Evolutionary conservation across 306 rosid species (phyloP), one percentile per base, ranked within the genome.

Genomic region (Lotus japonicus): DNA sequence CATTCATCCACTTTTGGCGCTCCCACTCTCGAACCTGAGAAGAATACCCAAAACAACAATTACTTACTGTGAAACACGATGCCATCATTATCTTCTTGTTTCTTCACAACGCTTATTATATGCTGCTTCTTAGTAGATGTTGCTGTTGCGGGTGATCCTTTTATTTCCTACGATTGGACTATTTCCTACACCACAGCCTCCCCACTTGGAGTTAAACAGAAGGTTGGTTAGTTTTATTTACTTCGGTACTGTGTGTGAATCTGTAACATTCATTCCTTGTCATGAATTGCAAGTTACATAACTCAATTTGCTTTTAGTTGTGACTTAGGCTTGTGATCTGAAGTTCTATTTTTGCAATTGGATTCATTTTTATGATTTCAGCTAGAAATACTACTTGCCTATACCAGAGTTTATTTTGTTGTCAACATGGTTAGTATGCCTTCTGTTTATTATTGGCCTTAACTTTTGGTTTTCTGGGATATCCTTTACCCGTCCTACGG

Each of bases 61-160:
- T 53, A 49, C 15, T 49, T 53, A 49, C 19, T 10, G 17, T 21
- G 31, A 38, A 72, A 12, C 45, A 77, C 43, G 42, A 84, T 84
- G 85, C 66, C 73, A 62, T 66, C 84, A 68, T 56, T 73, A 36
- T 60, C 77, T 53, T 73, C 83, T 41, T 72, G 65, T 39, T 76
- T 82, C 60, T 61, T 77, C 69, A 73, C 68, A 17, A 39, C 60
- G 23, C 75, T 84, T 26, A 53, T 83, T 58, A 63, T 84, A 2
- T 85, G 81, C 64, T 75, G 83, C 52, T 44, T n/a, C n/a, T n/a
- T n/a, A n/a, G n/a, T 68, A 4, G 54, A 58, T 39, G 50, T 78
- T 75, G 87, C 79, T 85, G 80, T 85, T 50, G 85, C 96, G 0
- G 83, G 88, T 11, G 98, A 92, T 66, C 95, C 96, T 35, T 87